Conservation (phyloP, 1,139 yeast species). For the Pneumocystis carinii region DNA sequence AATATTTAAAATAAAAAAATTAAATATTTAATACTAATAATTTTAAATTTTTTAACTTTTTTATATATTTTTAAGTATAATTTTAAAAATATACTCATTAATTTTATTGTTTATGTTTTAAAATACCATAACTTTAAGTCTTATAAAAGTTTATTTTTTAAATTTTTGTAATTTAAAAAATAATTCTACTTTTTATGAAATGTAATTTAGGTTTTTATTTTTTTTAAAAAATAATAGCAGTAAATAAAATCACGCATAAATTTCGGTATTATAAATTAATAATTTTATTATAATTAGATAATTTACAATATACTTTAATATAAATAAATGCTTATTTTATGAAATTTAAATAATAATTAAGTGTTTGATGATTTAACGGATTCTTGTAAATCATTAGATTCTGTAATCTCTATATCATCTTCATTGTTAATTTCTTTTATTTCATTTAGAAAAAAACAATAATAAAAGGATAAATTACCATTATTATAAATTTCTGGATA, state of each 20-base stretch:
- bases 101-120: too few species aligned
- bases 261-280: not conserved
- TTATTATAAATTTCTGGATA: conserved; percentile 92
- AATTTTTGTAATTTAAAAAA: too few species aligned
- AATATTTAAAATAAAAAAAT: too few species aligned
- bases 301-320: not conserved
- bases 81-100: too few species aligned
- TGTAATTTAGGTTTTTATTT: too few species aligned
- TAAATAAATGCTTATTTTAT: not conserved
- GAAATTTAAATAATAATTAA: not conserved
- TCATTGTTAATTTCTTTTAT: not conserved
- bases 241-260: not conserved
- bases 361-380: not conserved
- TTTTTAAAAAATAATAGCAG: not conserved
- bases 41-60: too few species aligned
- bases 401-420: not conserved
- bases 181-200: too few species aligned
- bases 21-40: too few species aligned
- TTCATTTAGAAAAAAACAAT: not conserved
- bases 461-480: conserved; percentile 22
- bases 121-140: too few species aligned
- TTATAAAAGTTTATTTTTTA: too few species aligned
- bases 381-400: not conserved
- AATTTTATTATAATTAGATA: not conserved
- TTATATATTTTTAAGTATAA: too few species aligned